Base-by-base conservation (phyloP, 2,329 filamentous ascomycete species). In the Arthroderma uncinatum region DNA sequence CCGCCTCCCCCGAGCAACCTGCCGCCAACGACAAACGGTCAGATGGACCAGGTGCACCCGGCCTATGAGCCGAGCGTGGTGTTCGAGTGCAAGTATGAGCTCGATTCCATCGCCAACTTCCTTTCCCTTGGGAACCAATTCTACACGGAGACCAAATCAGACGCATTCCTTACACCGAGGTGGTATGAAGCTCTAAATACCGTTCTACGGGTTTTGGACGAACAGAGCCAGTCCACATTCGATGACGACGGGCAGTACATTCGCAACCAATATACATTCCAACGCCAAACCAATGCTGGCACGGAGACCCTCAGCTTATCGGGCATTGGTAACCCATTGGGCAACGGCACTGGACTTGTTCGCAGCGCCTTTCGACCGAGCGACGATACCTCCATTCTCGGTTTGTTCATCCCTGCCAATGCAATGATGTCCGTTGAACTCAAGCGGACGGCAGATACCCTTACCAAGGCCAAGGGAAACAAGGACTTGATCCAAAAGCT, bases 61-160 rank as follows among this genome's bases (percentile, higher is more conserved):
- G 78, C 79, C 0, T 97, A 95, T 68, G 90, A 97, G 66, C 86
- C 86, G 0, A 82, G 79, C 0, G 81, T 84, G 53, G 93, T 98
- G 2, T 98, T 96, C 63, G 93, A 98, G 73, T 98, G 93, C 81
- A 98, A 98, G 73, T 98, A 97, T 72, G 93, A 98, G 75, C 83
- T 98, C 21, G 93, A 98, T 73, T 96, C 91, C 7, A 78, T 98
- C 0, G 93, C 91, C 0, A 86, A 94, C 67, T 98, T 98, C 70
- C 79, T 98, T 4, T 83, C 87, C 0, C 75, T 98, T 1, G 82
- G 80, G 16, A 96, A 95, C 65, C 84, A 95, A 64, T 97, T 95
- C 72, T 80, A 93, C 73, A 82, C 86, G 39, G 80, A 88, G 66
- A 94, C 89, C 0, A 79, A 79, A 1, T 92, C 88, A 0, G 86